phyloP scores from a whole-genome alignment of 1,139 yeast genomes.

The Protomyces gravidus region DNA sequence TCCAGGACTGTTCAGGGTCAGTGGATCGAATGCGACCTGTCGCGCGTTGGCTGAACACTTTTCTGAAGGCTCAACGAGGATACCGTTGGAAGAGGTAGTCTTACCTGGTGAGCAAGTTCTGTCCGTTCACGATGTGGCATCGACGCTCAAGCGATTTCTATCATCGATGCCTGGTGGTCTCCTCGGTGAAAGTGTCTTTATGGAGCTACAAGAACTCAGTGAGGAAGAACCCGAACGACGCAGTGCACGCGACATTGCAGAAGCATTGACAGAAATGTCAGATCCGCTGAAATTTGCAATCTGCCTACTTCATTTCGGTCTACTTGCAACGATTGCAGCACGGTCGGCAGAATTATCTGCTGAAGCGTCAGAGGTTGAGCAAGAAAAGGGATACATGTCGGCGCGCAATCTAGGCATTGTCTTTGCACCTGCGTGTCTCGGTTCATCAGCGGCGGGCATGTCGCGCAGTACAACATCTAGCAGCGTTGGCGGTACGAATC shows the following conservation, averaged over 20 bases:
- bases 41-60: constrained; percentile 23
- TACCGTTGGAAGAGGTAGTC: constrained; percentile 13
- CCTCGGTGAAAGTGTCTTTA: constrained; percentile 17
- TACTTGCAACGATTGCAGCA: constrained; percentile 7
- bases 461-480: background rate
- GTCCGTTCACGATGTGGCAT: constrained; percentile 28
- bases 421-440: constrained; percentile 29
- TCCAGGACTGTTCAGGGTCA: constrained; percentile 29
- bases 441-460: constrained; percentile 3
- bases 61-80: constrained; percentile 5
- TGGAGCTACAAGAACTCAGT: constrained; percentile 2
- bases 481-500: background rate
- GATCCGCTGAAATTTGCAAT: constrained; percentile 7
- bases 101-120: constrained; percentile 16
- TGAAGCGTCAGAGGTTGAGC: background rate
- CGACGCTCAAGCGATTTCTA: constrained; percentile 25
- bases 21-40: constrained; percentile 24
- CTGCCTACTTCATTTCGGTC: constrained; percentile 6
- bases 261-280: constrained; percentile 10
- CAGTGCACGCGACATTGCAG: constrained; percentile 13
- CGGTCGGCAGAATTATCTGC: background rate
- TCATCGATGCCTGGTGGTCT: constrained; percentile 28
- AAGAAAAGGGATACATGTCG: constrained; percentile 26
- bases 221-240: constrained; percentile 1
- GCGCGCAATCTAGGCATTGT: constrained; percentile 27